These are phyloP conservation scores for Bacidia gigantensis DNA, from an alignment of 495 filamentous ascomycete species.

Conservation along the genomic window DNA sequence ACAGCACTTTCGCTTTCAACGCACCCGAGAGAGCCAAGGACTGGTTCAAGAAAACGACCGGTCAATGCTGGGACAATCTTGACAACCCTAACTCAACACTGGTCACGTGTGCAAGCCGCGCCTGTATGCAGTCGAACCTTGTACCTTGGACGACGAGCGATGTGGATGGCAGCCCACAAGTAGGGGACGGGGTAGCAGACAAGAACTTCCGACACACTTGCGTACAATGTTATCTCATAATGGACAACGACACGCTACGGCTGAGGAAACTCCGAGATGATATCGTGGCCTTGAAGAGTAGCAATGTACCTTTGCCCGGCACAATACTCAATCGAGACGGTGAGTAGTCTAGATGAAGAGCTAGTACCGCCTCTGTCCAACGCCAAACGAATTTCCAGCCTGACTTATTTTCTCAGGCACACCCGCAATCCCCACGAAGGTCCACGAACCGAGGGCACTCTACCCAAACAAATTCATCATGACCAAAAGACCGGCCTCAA, in stretches of 20 bases:
- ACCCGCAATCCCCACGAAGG: not conserved
- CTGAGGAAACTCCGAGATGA: slow-evolving; percentile 24
- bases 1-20: slow-evolving; percentile 45
- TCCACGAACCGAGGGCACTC: slow-evolving; percentile 23
- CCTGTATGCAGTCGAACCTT: slow-evolving; percentile 29
- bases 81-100: slow-evolving; percentile 34
- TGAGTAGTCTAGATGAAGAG: too few species aligned
- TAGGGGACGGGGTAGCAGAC: slow-evolving; percentile 47
- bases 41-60: slow-evolving; percentile 38
- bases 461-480: slow-evolving; percentile 49
- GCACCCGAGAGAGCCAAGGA: slow-evolving; percentile 31
- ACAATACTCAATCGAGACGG: slow-evolving; percentile 39
- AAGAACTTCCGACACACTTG: slow-evolving; percentile 35
- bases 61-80: slow-evolving; percentile 44
- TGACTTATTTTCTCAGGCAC: not conserved
- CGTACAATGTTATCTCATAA: slow-evolving; percentile 31
- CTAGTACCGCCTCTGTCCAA: too few species aligned
- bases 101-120: slow-evolving; percentile 38
- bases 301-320: slow-evolving; percentile 46
- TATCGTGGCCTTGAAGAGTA: slow-evolving; percentile 27
- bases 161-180: not conserved
- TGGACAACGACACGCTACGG: slow-evolving; percentile 35
- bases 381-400: not conserved
- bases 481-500: not conserved
- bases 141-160: slow-evolving; percentile 52